Evolutionary conservation across 805 yeast species (phyloP), one percentile per base, ranked within the genome.

Genomic region (Myxozyma mucilagina): DNA sequence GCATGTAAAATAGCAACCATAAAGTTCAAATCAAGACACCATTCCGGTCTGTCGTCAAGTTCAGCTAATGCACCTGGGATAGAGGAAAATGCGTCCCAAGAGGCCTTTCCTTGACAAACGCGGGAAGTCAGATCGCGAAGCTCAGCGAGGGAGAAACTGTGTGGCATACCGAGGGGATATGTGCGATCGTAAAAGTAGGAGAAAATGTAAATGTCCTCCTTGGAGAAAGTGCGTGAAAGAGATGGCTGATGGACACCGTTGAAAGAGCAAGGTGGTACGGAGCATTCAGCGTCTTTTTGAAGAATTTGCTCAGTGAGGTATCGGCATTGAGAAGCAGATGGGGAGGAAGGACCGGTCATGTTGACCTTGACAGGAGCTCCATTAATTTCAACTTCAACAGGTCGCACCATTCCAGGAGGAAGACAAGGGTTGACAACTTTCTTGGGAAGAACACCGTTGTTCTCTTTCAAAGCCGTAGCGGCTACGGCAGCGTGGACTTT

Each of bases 181-280:
- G 97, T 89, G 72, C 96, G 84, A 77, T 94, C 99, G 77, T 90
- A 96, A 78, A 94, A 94, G 80, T 85, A 94, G 10, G 98, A 93
- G 77, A 96, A 91, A 47, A 94, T 85, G 75, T 80, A 94, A 83
- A 94, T 81, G 71, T 94, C 98, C 36, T 83, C 74, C 57, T 79
- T 79, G 56, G 84, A 81, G 81, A 94, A 94, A 14, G 96, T 85
- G 64, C 81, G 83, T 48, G 84, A 84, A 70, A 94, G 79, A 3
- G 96, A 88, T 8, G 99, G 99, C 79, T 94, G 99, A 75, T 96
- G 96, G 53, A 91, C 88, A 72, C 99, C 99, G 72, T 93, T 90
- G 82, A 94, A 94, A 1, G 97, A 89, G 75, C 99, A 94, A 57
- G 99, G 96, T 60, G 84, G 82, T 36, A 79, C 72, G 1, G 78